Base-by-base conservation (phyloP, 2,329 filamentous ascomycete species). In the Fusarium sp. region DNA sequence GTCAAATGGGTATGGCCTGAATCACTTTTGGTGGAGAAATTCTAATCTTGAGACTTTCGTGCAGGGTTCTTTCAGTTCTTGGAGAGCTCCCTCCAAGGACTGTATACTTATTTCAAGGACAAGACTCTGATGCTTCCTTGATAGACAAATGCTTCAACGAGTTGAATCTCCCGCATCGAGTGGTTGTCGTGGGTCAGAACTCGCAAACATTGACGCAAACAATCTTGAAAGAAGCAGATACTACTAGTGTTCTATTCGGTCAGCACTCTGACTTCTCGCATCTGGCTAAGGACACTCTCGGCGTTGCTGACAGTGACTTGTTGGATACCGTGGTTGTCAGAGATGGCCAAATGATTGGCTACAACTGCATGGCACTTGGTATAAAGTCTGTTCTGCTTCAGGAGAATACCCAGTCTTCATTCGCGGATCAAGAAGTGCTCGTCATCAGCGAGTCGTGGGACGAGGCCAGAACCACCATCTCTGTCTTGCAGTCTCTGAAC, bases 121-220 rank as follows among this genome's bases (percentile, higher is more conserved):
- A 60, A 14, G 38, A 58, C 20, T 35, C 63, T 17, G 62, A 71
- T 22, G 55, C 63, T 36, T 62, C 62, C 5, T 51, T 69, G 12
- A 71, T 71, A 59, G 62, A 69, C 14, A 71, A 71, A 31, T 69
- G 69, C 40, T 71, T 71, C 29, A 69, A 71, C 6, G 69, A 71
- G 40, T 35, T 71, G 14, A 71, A 69, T 24, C 40, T 71, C 4
- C 66, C 69, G 7, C 69, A 71, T 24, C 49, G 33, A 14, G 66
- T 36, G 24, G 17, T 60, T 17, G 44, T 35, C 9, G 24, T 53
- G 11, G 20, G 38, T 2, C 36, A 61, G 8, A 27, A 22, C 14
- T 40, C 40, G 12, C 10, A 44, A 9, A 17, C 46, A 2, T 40
- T 31, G 12, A 36, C 53, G 3, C 46, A 66, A 29, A 42, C 44